A percentile compares a stretch with the other conserved stretches of the same genome.
phyloP scores from a whole-genome alignment of 1,284 basidiomycete genomes.

The Ustilago hordei region DNA sequence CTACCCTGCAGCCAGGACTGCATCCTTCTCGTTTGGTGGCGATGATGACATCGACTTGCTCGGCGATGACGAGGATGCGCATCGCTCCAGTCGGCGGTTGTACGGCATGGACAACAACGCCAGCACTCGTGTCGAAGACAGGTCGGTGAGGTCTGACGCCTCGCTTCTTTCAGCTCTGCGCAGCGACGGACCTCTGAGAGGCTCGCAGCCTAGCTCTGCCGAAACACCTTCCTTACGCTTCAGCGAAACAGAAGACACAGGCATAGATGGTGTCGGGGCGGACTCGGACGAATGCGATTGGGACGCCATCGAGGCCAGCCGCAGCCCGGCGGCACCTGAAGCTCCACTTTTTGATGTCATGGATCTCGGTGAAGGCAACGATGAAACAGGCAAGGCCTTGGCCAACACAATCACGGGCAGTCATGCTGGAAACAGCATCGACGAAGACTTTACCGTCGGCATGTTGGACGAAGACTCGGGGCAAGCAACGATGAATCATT shows the following conservation, averaged over 20 bases:
- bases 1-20: not conserved
- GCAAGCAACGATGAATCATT: conserved; percentile 16
- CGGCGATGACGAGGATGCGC: conserved; percentile 19
- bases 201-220: conserved; percentile 42
- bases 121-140: conserved; percentile 6
- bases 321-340: conserved; percentile 22
- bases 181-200: conserved; percentile 23
- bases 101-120: not conserved
- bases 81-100: conserved; percentile 4
- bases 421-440: conserved; percentile 19
- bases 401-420: not conserved
- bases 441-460: conserved; percentile 48
- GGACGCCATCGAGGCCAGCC: conserved; percentile 36
- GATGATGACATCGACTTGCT: conserved; percentile 41
- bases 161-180: conserved; percentile 31
- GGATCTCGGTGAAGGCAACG: not conserved
- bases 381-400: not conserved
- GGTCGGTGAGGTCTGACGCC: conserved; percentile 21
- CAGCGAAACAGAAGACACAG: conserved; percentile 34
- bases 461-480: conserved; percentile 38
- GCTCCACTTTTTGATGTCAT: conserved; percentile 13
- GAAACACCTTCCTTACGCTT: conserved; percentile 44
- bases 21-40: conserved; percentile 43
- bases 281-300: conserved; percentile 38
- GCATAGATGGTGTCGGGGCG: not conserved